Conservation (phyloP, 805 yeast genomes). For the Monosporozyma siamensis region DNA sequence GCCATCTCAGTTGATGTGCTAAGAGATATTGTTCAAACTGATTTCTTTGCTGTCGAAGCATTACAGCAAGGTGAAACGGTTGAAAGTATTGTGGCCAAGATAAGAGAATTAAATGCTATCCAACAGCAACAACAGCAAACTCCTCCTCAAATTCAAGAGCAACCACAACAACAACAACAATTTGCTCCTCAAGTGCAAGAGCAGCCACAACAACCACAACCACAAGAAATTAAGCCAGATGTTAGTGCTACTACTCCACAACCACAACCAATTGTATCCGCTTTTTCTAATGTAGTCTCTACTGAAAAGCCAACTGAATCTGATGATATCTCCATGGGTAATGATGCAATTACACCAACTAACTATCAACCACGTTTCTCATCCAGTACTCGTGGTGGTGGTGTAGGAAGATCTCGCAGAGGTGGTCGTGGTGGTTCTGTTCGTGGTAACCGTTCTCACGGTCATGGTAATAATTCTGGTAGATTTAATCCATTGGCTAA, state of each 20-base stretch:
- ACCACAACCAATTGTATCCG: slow-evolving; percentile 20
- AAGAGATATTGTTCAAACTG: slow-evolving; percentile 44
- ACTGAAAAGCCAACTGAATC: slow-evolving; percentile 9
- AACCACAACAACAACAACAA: slow-evolving; percentile 12
- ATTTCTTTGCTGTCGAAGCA: slow-evolving; percentile 47
- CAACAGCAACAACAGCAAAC: slow-evolving; percentile 5
- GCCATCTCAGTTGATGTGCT: slow-evolving; percentile 53
- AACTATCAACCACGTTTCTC: slow-evolving; percentile 17
- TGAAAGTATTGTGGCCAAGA: slow-evolving; percentile 25
- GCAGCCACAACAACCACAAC: slow-evolving; percentile 10
- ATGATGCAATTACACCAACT: slow-evolving; percentile 8
- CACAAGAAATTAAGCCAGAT: slow-evolving; percentile 8
- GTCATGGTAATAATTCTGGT: slow-evolving; percentile 18
- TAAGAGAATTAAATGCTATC: slow-evolving; percentile 17
- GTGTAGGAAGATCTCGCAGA: slow-evolving; percentile 3
- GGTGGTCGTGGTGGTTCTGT: slow-evolving; percentile 13
- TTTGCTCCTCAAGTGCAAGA: too few relatives aligned
- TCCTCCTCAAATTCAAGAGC: slow-evolving; percentile 6
- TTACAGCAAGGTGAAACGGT: slow-evolving; percentile 30
- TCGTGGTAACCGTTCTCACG: slow-evolving; percentile 13
- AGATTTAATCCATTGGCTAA: slow-evolving; percentile 33
- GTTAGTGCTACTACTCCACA: too few relatives aligned
- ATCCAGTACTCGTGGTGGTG: slow-evolving; percentile 2
- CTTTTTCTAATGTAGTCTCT: slow-evolving; percentile 23
- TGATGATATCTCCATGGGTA: slow-evolving; percentile 8